phyloP scores from a whole-genome alignment of 192 early-diverging fungal species.

The Pilaira anomala region DNA sequence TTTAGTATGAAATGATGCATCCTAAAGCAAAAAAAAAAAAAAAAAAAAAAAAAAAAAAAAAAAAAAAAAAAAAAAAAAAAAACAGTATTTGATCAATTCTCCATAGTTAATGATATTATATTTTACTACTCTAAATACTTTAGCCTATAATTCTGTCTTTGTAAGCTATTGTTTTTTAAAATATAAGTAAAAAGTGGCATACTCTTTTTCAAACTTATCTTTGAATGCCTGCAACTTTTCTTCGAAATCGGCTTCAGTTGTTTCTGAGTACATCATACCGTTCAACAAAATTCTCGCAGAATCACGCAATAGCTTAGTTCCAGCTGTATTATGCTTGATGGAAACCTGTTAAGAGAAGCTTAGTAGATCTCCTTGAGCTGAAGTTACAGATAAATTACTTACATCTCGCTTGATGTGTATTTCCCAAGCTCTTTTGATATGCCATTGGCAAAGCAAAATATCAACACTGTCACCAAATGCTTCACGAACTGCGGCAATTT shows the following conservation, averaged over 20 bases:
- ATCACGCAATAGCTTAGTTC: not conserved
- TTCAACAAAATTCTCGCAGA: not conserved
- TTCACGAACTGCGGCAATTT: not conserved
- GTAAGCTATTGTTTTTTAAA: not conserved
- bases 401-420: not conserved
- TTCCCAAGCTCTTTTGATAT: conserved; percentile 8
- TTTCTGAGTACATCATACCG: conserved; percentile 2
- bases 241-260: not conserved
- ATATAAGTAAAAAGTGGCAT: not conserved
- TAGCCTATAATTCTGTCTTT: not conserved
- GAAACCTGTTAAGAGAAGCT: not conserved
- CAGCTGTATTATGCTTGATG: not conserved
- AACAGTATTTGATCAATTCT: not conserved
- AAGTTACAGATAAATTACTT: too few relatives aligned
- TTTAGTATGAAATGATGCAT: not conserved
- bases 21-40: conserved; percentile 1
- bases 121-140: not conserved
- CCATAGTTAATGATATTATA: too few relatives aligned
- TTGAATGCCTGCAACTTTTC: not conserved
- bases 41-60: too few relatives aligned
- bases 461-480: not conserved
- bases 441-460: not conserved
- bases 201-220: not conserved
- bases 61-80: too few relatives aligned
- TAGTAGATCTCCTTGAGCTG: not conserved